Evolutionary conservation across 208 protist genomes (phyloP).

Genomic region (Leishmania amazonensis): DNA sequence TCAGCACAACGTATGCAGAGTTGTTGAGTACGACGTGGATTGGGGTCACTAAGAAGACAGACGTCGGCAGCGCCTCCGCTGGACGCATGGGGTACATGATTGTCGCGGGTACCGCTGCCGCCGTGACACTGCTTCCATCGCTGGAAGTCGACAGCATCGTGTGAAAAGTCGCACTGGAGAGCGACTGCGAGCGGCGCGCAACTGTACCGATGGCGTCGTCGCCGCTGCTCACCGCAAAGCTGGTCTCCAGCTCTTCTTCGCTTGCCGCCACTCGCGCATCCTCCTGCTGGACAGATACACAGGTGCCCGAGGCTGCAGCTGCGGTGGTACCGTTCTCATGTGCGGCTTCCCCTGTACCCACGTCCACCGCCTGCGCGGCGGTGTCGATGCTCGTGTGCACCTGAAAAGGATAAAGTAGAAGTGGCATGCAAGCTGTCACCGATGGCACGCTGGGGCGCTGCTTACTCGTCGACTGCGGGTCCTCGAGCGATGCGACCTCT

Average conservation of each 20-base stretch:
- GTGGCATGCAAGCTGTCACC: conserved; percentile 25
- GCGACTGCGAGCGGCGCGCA: not conserved
- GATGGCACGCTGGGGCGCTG: not conserved
- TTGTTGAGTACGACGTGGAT: conserved; percentile 32
- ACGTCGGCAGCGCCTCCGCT: not conserved
- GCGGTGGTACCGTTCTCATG: not conserved
- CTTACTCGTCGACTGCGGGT: not conserved
- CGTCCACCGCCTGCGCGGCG: not conserved
- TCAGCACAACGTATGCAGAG: conserved; percentile 25
- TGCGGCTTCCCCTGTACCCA: not conserved
- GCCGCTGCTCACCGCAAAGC: not conserved
- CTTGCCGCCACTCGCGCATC: not conserved
- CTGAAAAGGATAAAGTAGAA: conserved; percentile 26
- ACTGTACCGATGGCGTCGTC: not conserved
- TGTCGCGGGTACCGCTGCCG: not conserved
- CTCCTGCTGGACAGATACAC: not conserved
- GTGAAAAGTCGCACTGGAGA: conserved; percentile 19
- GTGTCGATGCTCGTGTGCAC: conserved; percentile 18
- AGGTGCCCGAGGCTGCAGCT: not conserved
- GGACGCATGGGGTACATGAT: not conserved
- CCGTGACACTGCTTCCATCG: not conserved
- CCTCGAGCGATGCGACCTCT: not conserved
- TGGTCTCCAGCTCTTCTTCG: not conserved
- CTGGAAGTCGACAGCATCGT: conserved; percentile 26
- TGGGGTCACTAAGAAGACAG: conserved; percentile 27